Percentiles rank a stretch among this genome's conserved stretches.
Evolutionary conservation across 331 rosid genomes (phyloP).

Genomic region (Quercus phellos): DNA sequence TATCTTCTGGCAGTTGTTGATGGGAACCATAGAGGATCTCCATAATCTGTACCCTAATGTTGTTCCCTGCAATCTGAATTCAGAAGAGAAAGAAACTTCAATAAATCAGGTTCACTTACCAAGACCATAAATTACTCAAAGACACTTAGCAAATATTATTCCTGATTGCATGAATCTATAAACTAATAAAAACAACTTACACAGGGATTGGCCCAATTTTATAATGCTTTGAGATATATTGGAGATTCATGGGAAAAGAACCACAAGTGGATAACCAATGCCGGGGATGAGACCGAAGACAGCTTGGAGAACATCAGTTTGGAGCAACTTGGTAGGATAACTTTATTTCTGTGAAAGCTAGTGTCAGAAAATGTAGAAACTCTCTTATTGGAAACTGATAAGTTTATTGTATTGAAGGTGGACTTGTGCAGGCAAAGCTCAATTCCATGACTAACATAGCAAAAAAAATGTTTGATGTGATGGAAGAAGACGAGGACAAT

Average conservation of each 20-base stretch:
- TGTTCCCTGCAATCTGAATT: constrained; percentile 1
- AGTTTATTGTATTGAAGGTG: constrained; percentile 1
- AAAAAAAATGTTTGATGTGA: constrained; percentile 20
- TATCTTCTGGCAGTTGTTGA: constrained; percentile 24
- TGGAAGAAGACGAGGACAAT: constrained; percentile 26
- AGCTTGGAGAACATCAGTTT: constrained; percentile 9
- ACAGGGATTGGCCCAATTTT: constrained; percentile 23
- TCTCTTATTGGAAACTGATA: neutral
- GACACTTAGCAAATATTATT: neutral
- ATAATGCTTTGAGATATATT: constrained; percentile 20
- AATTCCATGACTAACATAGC: constrained; percentile 16
- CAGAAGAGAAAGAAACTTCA: constrained; percentile 7
- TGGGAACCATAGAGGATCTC: constrained; percentile 33
- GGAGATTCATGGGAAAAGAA: constrained; percentile 28
- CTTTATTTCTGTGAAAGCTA: neutral
- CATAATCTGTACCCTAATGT: constrained; percentile 34
- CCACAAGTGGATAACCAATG: constrained; percentile 14
- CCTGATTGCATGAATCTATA: neutral
- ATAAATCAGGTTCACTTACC: constrained; percentile 24
- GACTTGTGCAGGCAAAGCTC: constrained; percentile 12
- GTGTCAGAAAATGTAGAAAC: neutral
- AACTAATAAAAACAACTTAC: neutral
- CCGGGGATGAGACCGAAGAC: constrained; percentile 4
- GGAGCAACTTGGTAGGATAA: constrained; percentile 26
- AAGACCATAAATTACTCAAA: neutral